Conservation (phyloP, 225 moss, liverwort and hornwort species). For the Bryum argenteum region DNA sequence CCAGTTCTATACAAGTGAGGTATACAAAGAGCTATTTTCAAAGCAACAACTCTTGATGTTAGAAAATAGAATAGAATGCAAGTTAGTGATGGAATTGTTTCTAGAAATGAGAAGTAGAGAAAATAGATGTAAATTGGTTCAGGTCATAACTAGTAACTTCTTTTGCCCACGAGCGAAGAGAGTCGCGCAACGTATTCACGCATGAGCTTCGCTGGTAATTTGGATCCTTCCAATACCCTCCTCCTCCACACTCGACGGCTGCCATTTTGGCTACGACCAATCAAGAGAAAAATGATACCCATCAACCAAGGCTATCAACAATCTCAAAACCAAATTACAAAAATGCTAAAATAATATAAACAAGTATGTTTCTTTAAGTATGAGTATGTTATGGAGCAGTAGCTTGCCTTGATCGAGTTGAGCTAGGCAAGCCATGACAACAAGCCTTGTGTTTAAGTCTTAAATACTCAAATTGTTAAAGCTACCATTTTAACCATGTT, state of each 20-base stretch:
- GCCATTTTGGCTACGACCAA: constrained; percentile 12
- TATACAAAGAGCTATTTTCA: too few relatives aligned
- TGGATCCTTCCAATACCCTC: constrained; percentile 69
- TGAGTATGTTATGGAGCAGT: too few relatives aligned
- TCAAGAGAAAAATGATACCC: too few relatives aligned
- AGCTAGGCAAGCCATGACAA: constrained; percentile 20
- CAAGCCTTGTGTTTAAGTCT: neutral
- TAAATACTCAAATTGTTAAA: too few relatives aligned
- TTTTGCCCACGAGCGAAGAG: constrained; percentile 80
- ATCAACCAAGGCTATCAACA: too few relatives aligned
- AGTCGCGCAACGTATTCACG: constrained; percentile 64
- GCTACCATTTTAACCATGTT: too few relatives aligned
- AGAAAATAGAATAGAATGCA: too few relatives aligned
- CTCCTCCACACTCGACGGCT: constrained; percentile 38
- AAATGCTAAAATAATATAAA: neutral
- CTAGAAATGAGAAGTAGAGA: neutral
- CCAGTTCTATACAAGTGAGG: too few relatives aligned
- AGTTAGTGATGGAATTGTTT: too few relatives aligned
- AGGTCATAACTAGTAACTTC: constrained; percentile 60
- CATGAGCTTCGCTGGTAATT: constrained; percentile 69
- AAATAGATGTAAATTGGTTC: neutral
- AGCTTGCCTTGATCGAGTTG: constrained; percentile 23
- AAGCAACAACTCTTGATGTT: too few relatives aligned
- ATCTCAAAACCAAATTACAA: too few relatives aligned
- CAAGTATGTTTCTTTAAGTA: neutral